These are phyloP conservation scores for Boletus insuetus DNA, from an alignment of 768 basidiomycete genomes.

Conservation along the genomic window DNA sequence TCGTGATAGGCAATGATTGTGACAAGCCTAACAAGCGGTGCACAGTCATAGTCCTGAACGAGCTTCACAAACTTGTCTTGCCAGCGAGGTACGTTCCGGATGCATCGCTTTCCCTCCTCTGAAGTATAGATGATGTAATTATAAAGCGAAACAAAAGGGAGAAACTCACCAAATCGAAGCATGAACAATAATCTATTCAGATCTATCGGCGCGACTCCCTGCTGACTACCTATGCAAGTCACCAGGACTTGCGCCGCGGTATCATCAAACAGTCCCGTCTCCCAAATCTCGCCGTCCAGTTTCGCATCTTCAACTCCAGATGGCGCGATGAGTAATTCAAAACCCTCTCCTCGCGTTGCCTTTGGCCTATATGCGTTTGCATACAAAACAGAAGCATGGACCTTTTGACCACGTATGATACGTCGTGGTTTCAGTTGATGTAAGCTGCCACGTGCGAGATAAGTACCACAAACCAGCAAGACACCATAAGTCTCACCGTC, in stretches of 20 bases:
- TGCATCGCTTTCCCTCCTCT: conserved; percentile 21
- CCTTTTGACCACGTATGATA: conserved; percentile 27
- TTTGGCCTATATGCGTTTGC: conserved; percentile 20
- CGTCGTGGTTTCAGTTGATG: conserved; percentile 24
- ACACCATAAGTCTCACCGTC: conserved; percentile 8
- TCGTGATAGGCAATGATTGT: conserved; percentile 22
- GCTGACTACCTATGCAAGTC: no score
- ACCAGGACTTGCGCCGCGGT: conserved; percentile 13
- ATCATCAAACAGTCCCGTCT: conserved; percentile 20
- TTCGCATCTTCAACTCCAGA: neutral
- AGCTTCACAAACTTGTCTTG: conserved; percentile 4
- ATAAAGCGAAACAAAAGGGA: neutral
- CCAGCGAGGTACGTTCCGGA: conserved; percentile 16
- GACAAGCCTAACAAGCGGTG: conserved; percentile 20
- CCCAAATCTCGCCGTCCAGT: conserved; percentile 15
- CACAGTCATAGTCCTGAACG: conserved; percentile 4
- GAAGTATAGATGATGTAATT: neutral
- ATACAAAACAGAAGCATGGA: conserved; percentile 24
- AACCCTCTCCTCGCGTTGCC: conserved; percentile 21
- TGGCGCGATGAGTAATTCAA: conserved; percentile 17
- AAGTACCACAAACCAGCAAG: neutral
- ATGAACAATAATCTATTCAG: conserved; percentile 11
- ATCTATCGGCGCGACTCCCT: conserved; percentile 6
- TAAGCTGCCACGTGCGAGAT: conserved; percentile 3
- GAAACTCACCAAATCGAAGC: conserved; percentile 19